A percentile compares a stretch with the other conserved stretches of the same genome.
phyloP scores from a whole-genome alignment of 495 filamentous ascomycete genomes.

The Penicillium flavigenum region DNA sequence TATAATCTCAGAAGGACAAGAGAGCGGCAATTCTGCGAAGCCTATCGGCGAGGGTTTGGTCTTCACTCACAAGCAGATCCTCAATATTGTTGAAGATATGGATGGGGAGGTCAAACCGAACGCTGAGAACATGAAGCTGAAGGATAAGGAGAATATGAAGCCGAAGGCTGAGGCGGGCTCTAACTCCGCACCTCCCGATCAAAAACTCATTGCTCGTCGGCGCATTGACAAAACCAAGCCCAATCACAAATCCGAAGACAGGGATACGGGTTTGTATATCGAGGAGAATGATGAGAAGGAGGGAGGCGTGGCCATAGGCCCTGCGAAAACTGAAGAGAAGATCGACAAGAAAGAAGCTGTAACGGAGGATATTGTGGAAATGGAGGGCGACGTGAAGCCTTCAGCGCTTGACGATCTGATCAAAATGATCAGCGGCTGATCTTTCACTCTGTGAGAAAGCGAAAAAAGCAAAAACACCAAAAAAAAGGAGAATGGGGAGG shows the following conservation, averaged over 20 bases:
- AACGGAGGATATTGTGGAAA: constrained; percentile 29
- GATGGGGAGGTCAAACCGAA: not conserved
- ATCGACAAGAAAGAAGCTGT: not conserved
- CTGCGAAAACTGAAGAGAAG: not conserved
- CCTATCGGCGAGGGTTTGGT: not conserved
- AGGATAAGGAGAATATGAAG: not conserved
- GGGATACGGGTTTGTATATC: not conserved
- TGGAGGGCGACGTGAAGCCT: constrained; percentile 29
- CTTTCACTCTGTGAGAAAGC: not conserved
- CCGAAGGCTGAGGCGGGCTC: not conserved
- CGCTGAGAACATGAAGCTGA: not conserved
- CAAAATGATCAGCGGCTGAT: not conserved
- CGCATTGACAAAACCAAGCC: not conserved
- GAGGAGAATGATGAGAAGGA: constrained; percentile 1
- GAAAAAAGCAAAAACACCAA: no score
- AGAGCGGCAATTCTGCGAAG: not conserved
- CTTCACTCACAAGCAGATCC: constrained; percentile 15
- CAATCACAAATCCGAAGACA: not conserved
- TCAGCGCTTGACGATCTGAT: constrained; percentile 25
- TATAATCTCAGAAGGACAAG: not conserved
- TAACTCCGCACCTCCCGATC: not conserved
- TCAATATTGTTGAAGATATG: constrained; percentile 2
- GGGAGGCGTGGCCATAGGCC: not conserved
- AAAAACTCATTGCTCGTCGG: not conserved
- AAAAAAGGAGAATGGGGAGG: not conserved